phyloP scores from a whole-genome alignment of 805 yeast species.

The Kazachstania kunashirensis region DNA sequence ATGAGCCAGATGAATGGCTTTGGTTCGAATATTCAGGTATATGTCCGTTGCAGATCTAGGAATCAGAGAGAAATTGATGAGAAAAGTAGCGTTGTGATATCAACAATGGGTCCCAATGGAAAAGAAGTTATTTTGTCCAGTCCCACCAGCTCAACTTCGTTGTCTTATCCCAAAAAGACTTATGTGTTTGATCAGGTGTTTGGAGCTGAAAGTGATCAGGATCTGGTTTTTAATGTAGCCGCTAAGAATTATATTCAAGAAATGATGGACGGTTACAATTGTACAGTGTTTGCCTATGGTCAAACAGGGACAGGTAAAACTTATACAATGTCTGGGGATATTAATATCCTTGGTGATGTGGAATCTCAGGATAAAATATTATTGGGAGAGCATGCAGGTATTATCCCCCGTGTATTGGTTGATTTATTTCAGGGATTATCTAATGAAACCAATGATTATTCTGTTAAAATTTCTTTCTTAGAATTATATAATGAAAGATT shows the following conservation, averaged over 20 bases:
- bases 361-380: conserved; percentile 20
- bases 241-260: conserved; percentile 53
- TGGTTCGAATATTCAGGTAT: conserved; percentile 40
- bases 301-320: conserved; percentile 87
- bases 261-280: conserved; percentile 60
- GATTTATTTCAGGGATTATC: conserved; percentile 44
- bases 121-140: conserved; percentile 38
- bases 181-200: conserved; percentile 69
- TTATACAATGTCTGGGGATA: conserved; percentile 62
- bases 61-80: conserved; percentile 46
- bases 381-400: conserved; percentile 43
- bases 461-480: conserved; percentile 63
- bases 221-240: conserved; percentile 51
- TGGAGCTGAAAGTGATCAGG: conserved; percentile 74
- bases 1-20: not conserved
- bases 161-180: conserved; percentile 34
- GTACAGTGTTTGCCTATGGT: conserved; percentile 77
- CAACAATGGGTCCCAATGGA: conserved; percentile 38
- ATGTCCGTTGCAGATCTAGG: conserved; percentile 48
- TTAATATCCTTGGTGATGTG: conserved; percentile 33
- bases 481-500: conserved; percentile 80
- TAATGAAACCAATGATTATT: conserved; percentile 37
- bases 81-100: conserved; percentile 46
- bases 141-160: conserved; percentile 6
- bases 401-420: conserved; percentile 51